phyloP scores from a whole-genome alignment of 768 basidiomycete genomes.

The Podaxis sp. region DNA sequence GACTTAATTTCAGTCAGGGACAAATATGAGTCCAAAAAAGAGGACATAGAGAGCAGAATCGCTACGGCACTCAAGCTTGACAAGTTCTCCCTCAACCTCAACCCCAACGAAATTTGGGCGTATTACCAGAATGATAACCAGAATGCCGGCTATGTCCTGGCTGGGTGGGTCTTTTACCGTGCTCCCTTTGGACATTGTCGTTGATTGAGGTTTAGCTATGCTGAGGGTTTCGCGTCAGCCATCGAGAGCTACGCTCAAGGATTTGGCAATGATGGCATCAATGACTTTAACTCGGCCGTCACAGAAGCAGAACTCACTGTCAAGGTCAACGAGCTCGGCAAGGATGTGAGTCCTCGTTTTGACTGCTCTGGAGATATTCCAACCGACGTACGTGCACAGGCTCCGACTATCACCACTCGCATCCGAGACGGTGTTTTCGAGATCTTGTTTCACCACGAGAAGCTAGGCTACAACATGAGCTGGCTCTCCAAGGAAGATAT shows the following conservation, averaged over 20 bases:
- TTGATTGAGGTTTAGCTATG: slow-evolving; percentile 28
- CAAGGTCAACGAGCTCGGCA: slow-evolving; percentile 32
- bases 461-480: slow-evolving; percentile 33
- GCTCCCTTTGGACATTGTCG: background rate
- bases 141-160: slow-evolving; percentile 16
- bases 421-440: slow-evolving; percentile 40
- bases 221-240: slow-evolving; percentile 35
- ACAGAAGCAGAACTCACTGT: slow-evolving; percentile 33
- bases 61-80: slow-evolving; percentile 22
- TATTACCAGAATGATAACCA: slow-evolving; percentile 27
- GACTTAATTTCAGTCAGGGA: slow-evolving; percentile 32
- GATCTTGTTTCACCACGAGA: slow-evolving; percentile 35
- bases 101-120: slow-evolving; percentile 35
- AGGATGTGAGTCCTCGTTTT: slow-evolving; percentile 21
- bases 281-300: slow-evolving; percentile 38
- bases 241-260: slow-evolving; percentile 29
- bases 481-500: slow-evolving; percentile 24
- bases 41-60: slow-evolving; percentile 32
- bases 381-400: slow-evolving; percentile 20
- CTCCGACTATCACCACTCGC: slow-evolving; percentile 30
- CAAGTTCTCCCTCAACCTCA: slow-evolving; percentile 33
- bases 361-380: background rate
- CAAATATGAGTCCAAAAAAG: slow-evolving; percentile 35
- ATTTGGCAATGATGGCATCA: slow-evolving; percentile 35
- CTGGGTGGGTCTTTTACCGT: slow-evolving; percentile 21